These are phyloP conservation scores for Pichia heedii DNA, from an alignment of 805 yeast species.

Conservation along the genomic window DNA sequence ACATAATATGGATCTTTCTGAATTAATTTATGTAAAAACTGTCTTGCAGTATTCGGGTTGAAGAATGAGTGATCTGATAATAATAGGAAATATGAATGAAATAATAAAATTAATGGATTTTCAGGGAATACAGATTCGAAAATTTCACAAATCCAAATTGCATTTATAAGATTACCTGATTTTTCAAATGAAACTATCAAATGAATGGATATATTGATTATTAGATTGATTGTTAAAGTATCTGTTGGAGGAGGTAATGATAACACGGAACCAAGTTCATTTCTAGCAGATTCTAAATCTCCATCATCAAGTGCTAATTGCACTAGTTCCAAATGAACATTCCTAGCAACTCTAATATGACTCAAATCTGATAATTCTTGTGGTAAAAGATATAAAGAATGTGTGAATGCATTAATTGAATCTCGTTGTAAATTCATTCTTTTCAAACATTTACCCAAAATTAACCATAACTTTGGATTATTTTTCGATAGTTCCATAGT, in stretches of 20 bases:
- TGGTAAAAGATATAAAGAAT: constrained; percentile 35
- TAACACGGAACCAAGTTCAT: constrained; percentile 42
- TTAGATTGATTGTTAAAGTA: constrained; percentile 13
- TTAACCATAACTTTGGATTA: constrained; percentile 38
- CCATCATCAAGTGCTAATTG: constrained; percentile 44
- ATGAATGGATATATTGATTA: constrained; percentile 36
- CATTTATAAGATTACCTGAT: constrained; percentile 40
- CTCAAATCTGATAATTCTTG: constrained; percentile 27
- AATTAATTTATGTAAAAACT: constrained; percentile 25
- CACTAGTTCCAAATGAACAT: constrained; percentile 48
- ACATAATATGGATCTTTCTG: constrained; percentile 4
- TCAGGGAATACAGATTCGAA: constrained; percentile 38
- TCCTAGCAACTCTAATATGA: constrained; percentile 36
- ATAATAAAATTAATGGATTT: constrained; percentile 35
- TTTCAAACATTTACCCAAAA: constrained; percentile 41
- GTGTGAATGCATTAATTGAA: constrained; percentile 39
- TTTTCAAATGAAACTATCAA: constrained; percentile 40
- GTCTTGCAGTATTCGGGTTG: constrained; percentile 31
- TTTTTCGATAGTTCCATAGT: constrained; percentile 17
- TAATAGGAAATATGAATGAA: constrained; percentile 43
- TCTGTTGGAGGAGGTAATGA: constrained; percentile 37
- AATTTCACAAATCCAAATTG: constrained; percentile 40
- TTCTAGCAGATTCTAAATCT: constrained; percentile 39
- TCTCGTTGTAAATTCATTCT: constrained; percentile 35
- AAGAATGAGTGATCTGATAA: constrained; percentile 21